These are phyloP conservation scores for Aspergillus baeticus DNA, from an alignment of 495 filamentous ascomycete genomes.

Conservation along the genomic window DNA sequence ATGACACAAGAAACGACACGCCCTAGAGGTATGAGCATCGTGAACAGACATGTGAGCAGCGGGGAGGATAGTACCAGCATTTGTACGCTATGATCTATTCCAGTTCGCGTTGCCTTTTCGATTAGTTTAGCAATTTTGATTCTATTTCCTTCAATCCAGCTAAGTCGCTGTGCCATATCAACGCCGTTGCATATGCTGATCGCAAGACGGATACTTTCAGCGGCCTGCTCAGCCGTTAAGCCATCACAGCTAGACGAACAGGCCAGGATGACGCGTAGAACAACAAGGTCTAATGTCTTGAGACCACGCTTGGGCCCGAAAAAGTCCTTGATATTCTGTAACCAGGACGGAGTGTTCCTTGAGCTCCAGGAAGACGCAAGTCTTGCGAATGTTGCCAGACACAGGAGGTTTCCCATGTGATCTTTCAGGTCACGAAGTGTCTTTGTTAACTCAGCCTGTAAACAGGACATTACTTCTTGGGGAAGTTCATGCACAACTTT, in stretches of 20 bases:
- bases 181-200: conserved; percentile 47
- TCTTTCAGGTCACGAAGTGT: conserved; percentile 46
- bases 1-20: conserved; percentile 33
- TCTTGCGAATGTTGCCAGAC: conserved; percentile 47
- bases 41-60: background rate
- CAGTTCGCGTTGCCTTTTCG: conserved; percentile 45
- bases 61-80: conserved; percentile 36
- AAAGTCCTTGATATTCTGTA: conserved; percentile 44
- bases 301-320: conserved; percentile 47
- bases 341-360: conserved; percentile 23
- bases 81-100: conserved; percentile 40
- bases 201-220: conserved; percentile 50
- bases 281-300: conserved; percentile 57
- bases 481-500: conserved; percentile 35
- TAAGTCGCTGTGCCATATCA: conserved; percentile 34
- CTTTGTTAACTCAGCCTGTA: conserved; percentile 47
- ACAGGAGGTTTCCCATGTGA: conserved; percentile 48
- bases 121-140: conserved; percentile 50
- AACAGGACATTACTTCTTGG: conserved; percentile 36
- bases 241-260: conserved; percentile 44
- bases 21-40: conserved; percentile 30
- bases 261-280: conserved; percentile 50
- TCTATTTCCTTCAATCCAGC: conserved; percentile 45
- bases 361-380: conserved; percentile 27
- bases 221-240: conserved; percentile 36